Conservation (phyloP, 768 basidiomycete species). For the Russula ochroleuca region DNA sequence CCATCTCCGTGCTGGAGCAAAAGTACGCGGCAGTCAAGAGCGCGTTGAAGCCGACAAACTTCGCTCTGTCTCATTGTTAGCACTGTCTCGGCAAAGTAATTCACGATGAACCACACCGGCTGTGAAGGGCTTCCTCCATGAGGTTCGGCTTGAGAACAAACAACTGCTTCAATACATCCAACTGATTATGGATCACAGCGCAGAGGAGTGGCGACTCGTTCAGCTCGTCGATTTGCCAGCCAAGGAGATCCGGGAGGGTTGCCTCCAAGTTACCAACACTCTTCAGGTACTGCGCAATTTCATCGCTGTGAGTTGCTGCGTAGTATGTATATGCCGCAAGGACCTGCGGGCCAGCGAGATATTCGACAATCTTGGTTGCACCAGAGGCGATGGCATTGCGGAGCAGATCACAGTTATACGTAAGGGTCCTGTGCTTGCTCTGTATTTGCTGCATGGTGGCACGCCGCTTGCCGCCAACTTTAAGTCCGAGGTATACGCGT, state of each 20-base stretch:
- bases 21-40: slow-evolving; percentile 42
- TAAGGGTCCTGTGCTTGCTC: background rate
- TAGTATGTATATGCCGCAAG: slow-evolving; percentile 51
- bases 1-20: slow-evolving; percentile 33
- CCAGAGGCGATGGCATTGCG: slow-evolving; percentile 4
- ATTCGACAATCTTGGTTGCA: slow-evolving; percentile 39
- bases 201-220: slow-evolving; percentile 53
- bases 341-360: slow-evolving; percentile 45
- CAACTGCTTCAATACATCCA: slow-evolving; percentile 44
- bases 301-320: slow-evolving; percentile 40
- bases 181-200: slow-evolving; percentile 38
- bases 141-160: slow-evolving; percentile 42
- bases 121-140: slow-evolving; percentile 41
- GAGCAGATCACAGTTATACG: slow-evolving; percentile 11
- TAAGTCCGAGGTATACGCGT: slow-evolving; percentile 51
- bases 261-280: slow-evolving; percentile 40
- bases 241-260: slow-evolving; percentile 46
- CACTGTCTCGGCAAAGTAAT: background rate
- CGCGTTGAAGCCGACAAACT: slow-evolving; percentile 45
- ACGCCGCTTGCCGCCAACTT: slow-evolving; percentile 61
- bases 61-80: slow-evolving; percentile 37
- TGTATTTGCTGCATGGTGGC: slow-evolving; percentile 43
- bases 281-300: slow-evolving; percentile 42
- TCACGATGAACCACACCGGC: slow-evolving; percentile 37
- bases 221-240: slow-evolving; percentile 44